These are phyloP conservation scores for Lentinula novae-zelandiae DNA, from an alignment of 1,284 basidiomycete genomes.

Conservation along the genomic window DNA sequence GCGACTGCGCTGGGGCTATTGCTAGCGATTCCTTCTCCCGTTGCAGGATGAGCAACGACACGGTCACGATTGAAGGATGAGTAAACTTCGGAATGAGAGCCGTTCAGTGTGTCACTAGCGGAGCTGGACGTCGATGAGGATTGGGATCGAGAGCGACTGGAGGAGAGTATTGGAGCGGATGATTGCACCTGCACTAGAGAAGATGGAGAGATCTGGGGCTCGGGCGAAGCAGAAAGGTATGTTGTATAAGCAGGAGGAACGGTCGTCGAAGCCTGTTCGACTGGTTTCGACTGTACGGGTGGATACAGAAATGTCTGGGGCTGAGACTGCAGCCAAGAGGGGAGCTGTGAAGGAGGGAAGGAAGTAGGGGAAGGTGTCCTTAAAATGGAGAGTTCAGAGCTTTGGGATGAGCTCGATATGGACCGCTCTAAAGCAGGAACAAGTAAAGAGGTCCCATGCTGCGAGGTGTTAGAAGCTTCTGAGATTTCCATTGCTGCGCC, in stretches of 20 bases:
- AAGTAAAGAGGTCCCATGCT: not conserved
- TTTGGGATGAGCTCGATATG: slow-evolving; percentile 3
- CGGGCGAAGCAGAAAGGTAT: not conserved
- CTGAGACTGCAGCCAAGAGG: not conserved
- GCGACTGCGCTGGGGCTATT: not conserved
- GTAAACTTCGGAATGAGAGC: not conserved
- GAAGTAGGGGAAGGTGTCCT: not conserved
- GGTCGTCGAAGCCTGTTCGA: not conserved
- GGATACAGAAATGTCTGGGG: not conserved
- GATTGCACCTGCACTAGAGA: not conserved
- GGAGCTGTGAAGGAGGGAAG: not conserved
- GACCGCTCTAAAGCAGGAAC: not conserved
- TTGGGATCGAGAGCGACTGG: not conserved
- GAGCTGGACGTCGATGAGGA: not conserved
- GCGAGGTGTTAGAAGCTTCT: not conserved
- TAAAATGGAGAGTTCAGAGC: not conserved
- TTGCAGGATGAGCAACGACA: not conserved
- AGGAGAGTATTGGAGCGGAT: not conserved
- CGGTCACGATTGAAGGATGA: not conserved
- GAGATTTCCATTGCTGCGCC: not conserved
- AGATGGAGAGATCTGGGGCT: not conserved
- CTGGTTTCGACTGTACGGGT: not conserved
- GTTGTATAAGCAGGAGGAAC: not conserved
- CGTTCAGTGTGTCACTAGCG: not conserved
- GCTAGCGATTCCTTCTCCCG: not conserved